Base-by-base conservation (phyloP, 2,329 filamentous ascomycete genomes). In the Neurospora sp. region DNA sequence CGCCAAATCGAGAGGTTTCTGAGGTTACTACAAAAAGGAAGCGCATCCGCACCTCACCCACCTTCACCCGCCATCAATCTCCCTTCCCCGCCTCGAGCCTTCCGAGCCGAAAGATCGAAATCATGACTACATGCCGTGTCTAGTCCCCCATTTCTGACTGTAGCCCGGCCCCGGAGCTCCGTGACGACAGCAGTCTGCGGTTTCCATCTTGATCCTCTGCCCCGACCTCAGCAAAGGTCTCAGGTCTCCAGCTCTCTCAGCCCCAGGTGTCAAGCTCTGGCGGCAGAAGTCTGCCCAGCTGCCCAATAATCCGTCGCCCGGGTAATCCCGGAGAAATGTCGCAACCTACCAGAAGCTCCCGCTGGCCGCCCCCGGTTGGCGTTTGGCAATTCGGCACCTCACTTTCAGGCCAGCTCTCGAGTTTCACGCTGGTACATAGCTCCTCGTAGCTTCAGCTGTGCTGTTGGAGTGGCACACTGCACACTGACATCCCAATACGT, bases 261-360 rank as follows among this genome's bases (percentile, higher is more conserved):
- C 19, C 28, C 28, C 28, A 36, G 52, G 52, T 62, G 23, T 62
- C 52, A 62, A 62, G 52, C 52, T 62, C 52, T 62, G 23, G 28
- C 52, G 52, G 52, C 52, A 33, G 52, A 62, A 36, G 52, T 62
- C 52, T 62, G 52, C 52, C 52, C 52, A 36, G 23, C 52, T 62
- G 52, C 52, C 38, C 28, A 68, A 43, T 42, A 68, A 68, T 40
- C 23, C 23, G 71, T 71, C 71, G 15, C 66, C 73, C 73, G 73
- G 73, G 73, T 74, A 74, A 74, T 74, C 70, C 72, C 73, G 73
- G 73, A 74, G 70, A 73, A 70, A 68, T 71, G 68, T 70, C 46
- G 40, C 62, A 72, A 62, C 52, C 52, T 62, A 62, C 52, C 52
- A 62, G 52, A 66, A 73, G 71, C 71, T 72, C 19, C 19, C 19